phyloP scores from a whole-genome alignment of 345 rosid species.

The Eucalyptus erythrocorys region DNA sequence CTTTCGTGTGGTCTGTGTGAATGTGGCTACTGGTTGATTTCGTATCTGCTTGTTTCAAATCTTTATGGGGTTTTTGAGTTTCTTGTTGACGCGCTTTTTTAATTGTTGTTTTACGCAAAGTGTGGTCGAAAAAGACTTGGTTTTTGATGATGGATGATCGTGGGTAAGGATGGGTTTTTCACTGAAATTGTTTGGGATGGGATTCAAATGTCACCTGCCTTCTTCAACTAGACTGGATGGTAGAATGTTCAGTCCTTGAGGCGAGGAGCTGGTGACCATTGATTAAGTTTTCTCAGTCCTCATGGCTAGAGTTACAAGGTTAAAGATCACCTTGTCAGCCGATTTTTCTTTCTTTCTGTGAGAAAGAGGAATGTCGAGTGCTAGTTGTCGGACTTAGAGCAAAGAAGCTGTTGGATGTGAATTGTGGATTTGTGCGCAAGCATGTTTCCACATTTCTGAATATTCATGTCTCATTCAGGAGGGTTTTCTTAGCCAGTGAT shows the following conservation, averaged over 20 bases:
- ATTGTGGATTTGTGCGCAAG: background rate
- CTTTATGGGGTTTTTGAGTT: too few species aligned
- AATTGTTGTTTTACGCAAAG: background rate
- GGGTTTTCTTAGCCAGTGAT: too few species aligned
- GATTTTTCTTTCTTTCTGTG: background rate
- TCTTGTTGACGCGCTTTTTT: background rate
- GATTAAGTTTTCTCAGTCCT: background rate
- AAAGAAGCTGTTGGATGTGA: background rate
- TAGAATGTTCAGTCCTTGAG: background rate
- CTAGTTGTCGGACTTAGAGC: background rate
- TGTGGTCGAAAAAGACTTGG: background rate
- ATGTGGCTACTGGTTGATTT: background rate
- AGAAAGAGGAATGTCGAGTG: background rate
- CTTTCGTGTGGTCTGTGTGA: background rate
- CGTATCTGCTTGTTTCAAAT: too few species aligned
- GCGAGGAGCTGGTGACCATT: background rate
- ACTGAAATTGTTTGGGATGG: background rate
- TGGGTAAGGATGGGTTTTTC: background rate
- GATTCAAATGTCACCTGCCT: background rate
- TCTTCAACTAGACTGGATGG: background rate
- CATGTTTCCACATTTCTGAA: background rate
- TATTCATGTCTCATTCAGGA: background rate
- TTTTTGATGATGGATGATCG: background rate
- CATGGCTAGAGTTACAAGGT: background rate
- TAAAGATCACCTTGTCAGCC: background rate